These are phyloP conservation scores for Escallonia herrerae DNA, from an alignment of 129 eudicot species.

Conservation along the genomic window DNA sequence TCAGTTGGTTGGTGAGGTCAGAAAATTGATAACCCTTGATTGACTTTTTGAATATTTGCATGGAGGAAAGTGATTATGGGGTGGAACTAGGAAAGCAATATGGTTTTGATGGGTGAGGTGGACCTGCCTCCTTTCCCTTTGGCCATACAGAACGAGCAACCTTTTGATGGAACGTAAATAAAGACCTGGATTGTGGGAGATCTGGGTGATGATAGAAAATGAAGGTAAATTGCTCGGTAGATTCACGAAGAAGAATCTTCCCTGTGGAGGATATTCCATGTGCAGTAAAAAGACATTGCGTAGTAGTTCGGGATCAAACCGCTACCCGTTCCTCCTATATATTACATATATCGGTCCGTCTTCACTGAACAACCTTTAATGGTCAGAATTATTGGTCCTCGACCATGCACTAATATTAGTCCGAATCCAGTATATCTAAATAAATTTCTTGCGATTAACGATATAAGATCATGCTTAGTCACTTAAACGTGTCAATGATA, in stretches of 20 bases:
- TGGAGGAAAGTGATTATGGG: not conserved
- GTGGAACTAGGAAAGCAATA: not conserved
- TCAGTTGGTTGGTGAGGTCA: slow-evolving; percentile 15
- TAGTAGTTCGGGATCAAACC: not conserved
- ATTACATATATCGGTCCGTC: not conserved
- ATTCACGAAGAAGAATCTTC: not conserved
- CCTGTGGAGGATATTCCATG: not conserved
- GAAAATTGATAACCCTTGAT: not conserved
- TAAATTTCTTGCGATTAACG: no score
- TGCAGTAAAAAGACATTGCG: not conserved
- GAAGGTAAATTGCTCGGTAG: no score
- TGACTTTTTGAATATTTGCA: not conserved
- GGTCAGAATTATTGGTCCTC: not conserved
- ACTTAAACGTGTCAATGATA: no score
- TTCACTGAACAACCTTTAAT: not conserved
- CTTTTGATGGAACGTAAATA: not conserved
- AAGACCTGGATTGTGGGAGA: slow-evolving; percentile 10
- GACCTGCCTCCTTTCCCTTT: not conserved
- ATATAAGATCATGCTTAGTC: no score
- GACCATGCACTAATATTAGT: no score
- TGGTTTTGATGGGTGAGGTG: not conserved
- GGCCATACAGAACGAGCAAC: not conserved
- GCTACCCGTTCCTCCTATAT: not conserved
- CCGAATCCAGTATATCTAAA: no score
- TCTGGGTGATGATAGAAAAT: not conserved